These are phyloP conservation scores for Beauveria australis DNA, from an alignment of 2,329 filamentous ascomycete genomes.

Conservation along the genomic window DNA sequence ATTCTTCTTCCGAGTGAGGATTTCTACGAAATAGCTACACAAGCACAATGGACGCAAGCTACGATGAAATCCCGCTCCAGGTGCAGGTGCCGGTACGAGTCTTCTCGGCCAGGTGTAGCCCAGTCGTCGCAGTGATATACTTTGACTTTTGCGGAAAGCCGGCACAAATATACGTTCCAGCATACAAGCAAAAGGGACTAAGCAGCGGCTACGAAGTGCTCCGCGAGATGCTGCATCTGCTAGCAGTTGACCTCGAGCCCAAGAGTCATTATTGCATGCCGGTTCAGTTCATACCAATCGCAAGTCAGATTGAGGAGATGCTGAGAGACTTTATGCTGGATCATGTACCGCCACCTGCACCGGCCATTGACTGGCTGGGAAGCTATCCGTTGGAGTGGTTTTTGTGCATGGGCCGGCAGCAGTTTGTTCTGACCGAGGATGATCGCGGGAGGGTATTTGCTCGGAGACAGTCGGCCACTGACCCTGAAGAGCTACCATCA, in stretches of 20 bases:
- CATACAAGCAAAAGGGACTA: neutral
- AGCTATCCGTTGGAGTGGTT: neutral
- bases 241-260: neutral
- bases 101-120: neutral
- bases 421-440: neutral
- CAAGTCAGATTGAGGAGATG: neutral
- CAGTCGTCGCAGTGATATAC: neutral
- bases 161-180: neutral
- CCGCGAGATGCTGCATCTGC: neutral
- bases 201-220: neutral
- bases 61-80: neutral
- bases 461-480: neutral
- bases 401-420: neutral
- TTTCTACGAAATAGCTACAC: too few species aligned
- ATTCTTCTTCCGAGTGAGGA: too few species aligned
- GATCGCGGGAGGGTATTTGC: neutral
- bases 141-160: slow-evolving; percentile 1
- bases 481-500: neutral
- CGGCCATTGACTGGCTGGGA: neutral
- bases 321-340: neutral
- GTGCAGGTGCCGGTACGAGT: neutral
- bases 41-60: neutral
- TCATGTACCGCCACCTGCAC: neutral
- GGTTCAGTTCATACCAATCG: neutral
- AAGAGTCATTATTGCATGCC: neutral